Conservation (phyloP, 1,284 basidiomycete species). For the Melampsora americana region DNA sequence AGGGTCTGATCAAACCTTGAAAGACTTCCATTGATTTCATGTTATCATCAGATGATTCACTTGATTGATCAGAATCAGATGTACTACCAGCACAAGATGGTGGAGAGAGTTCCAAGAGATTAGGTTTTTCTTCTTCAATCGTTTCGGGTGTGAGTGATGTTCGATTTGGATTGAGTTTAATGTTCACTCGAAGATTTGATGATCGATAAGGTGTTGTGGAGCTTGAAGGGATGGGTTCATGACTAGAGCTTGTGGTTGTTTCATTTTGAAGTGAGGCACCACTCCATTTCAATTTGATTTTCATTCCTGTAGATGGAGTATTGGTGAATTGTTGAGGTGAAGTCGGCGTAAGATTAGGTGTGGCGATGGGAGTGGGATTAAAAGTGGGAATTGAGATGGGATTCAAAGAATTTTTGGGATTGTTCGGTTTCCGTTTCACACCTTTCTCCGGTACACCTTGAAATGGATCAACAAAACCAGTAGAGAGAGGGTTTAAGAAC, state of each 20-base stretch:
- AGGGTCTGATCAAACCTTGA: background rate
- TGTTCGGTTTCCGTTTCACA: background rate
- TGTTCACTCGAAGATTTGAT: background rate
- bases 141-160: too few species aligned
- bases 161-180: background rate
- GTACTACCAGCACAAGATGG: background rate
- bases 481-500: constrained; percentile 46
- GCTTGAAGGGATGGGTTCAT: background rate
- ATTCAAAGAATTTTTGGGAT: too few species aligned
- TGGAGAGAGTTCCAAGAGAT: too few species aligned
- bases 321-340: background rate
- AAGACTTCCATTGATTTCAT: background rate
- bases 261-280: background rate
- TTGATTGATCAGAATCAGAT: background rate
- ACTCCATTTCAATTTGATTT: background rate
- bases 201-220: background rate
- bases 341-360: background rate
- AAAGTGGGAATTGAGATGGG: too few species aligned
- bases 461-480: background rate
- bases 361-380: background rate
- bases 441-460: background rate
- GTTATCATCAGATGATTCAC: background rate
- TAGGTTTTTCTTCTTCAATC: too few species aligned
- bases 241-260: too few species aligned
- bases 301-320: background rate